Evolutionary conservation across 768 basidiomycete species (phyloP).

Genomic region (Leccinellum rugosiceps): DNA sequence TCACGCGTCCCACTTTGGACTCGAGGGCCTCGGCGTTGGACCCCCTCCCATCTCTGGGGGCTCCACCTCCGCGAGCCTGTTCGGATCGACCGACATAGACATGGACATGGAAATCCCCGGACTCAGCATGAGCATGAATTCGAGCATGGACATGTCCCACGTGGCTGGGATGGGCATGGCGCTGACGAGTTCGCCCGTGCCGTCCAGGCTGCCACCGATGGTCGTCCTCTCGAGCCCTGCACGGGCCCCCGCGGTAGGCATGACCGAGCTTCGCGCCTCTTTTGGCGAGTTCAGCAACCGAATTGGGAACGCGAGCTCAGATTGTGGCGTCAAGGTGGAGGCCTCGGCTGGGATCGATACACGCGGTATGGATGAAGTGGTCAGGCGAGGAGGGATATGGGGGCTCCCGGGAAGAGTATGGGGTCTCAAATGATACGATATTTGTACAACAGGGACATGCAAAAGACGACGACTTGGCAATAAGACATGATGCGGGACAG

Average conservation of each 20-base stretch:
- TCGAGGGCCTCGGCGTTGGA: conserved; percentile 26
- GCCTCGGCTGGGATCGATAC: conserved; percentile 43
- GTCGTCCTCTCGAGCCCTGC: conserved; percentile 69
- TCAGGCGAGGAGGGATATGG: conserved; percentile 67
- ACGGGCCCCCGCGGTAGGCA: conserved; percentile 58
- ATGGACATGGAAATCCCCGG: conserved; percentile 37
- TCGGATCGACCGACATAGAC: conserved; percentile 31
- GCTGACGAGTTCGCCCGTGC: conserved; percentile 32
- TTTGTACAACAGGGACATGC: neutral
- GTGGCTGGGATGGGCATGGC: conserved; percentile 30
- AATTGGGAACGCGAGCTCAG: conserved; percentile 10
- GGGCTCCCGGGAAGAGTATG: conserved; percentile 69
- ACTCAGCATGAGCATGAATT: conserved; percentile 34
- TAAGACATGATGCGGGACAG: neutral
- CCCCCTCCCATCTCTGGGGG: conserved; percentile 21
- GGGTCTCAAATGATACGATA: conserved; percentile 21
- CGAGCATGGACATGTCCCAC: conserved; percentile 25
- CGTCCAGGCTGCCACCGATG: conserved; percentile 42
- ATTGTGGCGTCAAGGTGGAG: conserved; percentile 26
- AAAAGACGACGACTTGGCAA: neutral
- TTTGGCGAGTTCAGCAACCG: conserved; percentile 46
- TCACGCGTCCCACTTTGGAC: conserved; percentile 26
- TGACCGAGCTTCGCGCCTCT: conserved; percentile 60
- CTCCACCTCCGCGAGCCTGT: conserved; percentile 26
- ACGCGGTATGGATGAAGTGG: conserved; percentile 63